Conservation (phyloP, 148 eudicot genomes). For the Salicornia ramosissima region DNA sequence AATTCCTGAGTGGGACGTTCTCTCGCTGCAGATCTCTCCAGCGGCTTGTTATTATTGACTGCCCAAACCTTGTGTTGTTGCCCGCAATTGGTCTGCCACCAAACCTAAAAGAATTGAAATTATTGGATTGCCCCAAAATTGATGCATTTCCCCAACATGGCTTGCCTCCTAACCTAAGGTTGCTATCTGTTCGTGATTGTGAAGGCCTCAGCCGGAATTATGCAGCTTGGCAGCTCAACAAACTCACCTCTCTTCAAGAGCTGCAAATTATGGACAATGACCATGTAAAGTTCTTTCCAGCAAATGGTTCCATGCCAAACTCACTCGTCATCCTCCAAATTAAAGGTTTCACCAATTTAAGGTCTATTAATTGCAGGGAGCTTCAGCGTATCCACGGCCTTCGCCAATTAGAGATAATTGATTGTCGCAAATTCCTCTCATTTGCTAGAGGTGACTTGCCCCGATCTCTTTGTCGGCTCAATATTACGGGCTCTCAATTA, state of each 20-base stretch:
- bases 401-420: not conserved
- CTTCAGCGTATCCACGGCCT: not conserved
- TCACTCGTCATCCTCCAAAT: not conserved
- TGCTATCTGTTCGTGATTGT: too few species aligned
- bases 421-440: not conserved
- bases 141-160: too few species aligned
- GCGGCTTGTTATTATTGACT: too few species aligned
- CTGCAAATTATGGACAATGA: not conserved
- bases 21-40: too few species aligned
- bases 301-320: not conserved
- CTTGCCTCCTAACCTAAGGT: too few species aligned
- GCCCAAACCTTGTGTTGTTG: too few species aligned
- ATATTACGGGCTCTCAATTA: not conserved
- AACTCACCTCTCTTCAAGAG: not conserved
- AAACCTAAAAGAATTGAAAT: too few species aligned
- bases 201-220: not conserved
- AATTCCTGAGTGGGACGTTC: too few species aligned
- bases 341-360: not conserved
- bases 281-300: not conserved
- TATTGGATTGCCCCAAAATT: too few species aligned
- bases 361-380: not conserved
- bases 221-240: not conserved
- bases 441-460: conserved; percentile 2
- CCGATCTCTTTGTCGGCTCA: not conserved
- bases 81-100: too few species aligned